These are phyloP conservation scores for Keqinozyma sinolaborantium DNA, from an alignment of 1,139 yeast genomes.

Conservation along the genomic window DNA sequence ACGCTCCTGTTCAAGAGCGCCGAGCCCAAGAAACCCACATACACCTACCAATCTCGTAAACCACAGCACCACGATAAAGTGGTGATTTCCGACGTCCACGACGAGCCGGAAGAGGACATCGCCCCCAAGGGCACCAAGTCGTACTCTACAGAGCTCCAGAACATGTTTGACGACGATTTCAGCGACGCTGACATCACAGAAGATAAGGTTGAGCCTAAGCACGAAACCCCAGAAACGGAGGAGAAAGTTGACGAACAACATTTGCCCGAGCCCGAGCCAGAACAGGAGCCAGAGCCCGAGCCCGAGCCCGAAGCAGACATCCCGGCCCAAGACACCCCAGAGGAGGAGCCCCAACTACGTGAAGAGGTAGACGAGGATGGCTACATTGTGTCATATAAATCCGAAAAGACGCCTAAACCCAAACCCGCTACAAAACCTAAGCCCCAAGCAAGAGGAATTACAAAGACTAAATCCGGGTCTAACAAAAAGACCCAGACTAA, in stretches of 20 bases:
- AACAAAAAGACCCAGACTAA: constrained; percentile 28
- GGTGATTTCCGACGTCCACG: constrained; percentile 25
- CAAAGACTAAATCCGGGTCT: constrained; percentile 6
- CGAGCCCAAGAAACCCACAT: constrained; percentile 4
- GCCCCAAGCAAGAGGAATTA: constrained; percentile 8
- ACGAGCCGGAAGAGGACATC: constrained; percentile 13
- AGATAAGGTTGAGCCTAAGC: constrained; percentile 2
- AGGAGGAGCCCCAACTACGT: not conserved
- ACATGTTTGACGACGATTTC: constrained; percentile 14
- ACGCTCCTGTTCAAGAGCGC: constrained; percentile 4
- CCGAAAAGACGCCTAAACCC: constrained; percentile 1
- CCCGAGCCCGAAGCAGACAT: constrained; percentile 2
- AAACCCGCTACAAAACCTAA: constrained; percentile 6
- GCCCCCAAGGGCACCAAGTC: constrained; percentile 4
- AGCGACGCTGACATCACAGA: constrained; percentile 12
- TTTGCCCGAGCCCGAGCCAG: constrained; percentile 5
- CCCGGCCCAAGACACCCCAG: constrained; percentile 2
- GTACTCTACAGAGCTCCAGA: constrained; percentile 8
- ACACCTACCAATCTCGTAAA: constrained; percentile 22
- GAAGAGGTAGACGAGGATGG: constrained; percentile 1
- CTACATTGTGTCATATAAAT: not conserved
- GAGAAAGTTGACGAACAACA: constrained; percentile 6
- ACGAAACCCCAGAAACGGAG: constrained; percentile 2
- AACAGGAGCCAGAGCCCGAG: constrained; percentile 1
- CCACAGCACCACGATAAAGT: constrained; percentile 26